Evolutionary conservation across 2,329 filamentous ascomycete species (phyloP).

Genomic region (Phialocephala sp.): DNA sequence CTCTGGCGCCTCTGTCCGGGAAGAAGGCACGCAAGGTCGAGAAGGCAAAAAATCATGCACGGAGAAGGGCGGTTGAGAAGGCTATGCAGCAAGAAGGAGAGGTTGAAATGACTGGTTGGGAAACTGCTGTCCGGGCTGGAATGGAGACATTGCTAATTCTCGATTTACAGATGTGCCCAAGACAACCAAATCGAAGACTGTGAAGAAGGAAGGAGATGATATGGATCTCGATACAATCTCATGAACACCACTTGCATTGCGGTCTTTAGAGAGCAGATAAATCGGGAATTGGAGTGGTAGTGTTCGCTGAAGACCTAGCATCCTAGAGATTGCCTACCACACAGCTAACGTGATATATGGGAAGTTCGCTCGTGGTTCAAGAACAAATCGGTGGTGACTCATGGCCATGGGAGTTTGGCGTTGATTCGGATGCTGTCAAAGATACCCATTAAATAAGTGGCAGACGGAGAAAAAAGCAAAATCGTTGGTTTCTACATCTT

Average conservation of each 20-base stretch:
- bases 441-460: background rate
- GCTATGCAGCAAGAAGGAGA: conserved; percentile 42
- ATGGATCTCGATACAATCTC: conserved; percentile 35
- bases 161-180: conserved; percentile 37
- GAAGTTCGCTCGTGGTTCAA: too few relatives aligned
- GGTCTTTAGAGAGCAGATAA: background rate
- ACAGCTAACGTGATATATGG: background rate
- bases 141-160: conserved; percentile 6
- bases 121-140: background rate
- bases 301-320: too few relatives aligned
- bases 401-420: conserved; percentile 1
- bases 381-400: background rate
- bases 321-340: background rate
- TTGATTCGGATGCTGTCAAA: background rate
- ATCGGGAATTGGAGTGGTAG: background rate
- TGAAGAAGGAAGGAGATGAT: conserved; percentile 26
- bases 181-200: conserved; percentile 31
- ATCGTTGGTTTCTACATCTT: too few relatives aligned
- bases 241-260: conserved; percentile 11
- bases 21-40: conserved; percentile 45
- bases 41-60: conserved; percentile 41
- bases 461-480: too few relatives aligned
- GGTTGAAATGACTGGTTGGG: conserved; percentile 43
- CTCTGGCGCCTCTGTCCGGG: conserved; percentile 40
- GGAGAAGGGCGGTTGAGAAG: conserved; percentile 41